Percentiles rank a stretch among this genome's conserved stretches.
Evolutionary conservation across 2,329 filamentous ascomycete genomes (phyloP).

Genomic region (Ceratocystis destructans): DNA sequence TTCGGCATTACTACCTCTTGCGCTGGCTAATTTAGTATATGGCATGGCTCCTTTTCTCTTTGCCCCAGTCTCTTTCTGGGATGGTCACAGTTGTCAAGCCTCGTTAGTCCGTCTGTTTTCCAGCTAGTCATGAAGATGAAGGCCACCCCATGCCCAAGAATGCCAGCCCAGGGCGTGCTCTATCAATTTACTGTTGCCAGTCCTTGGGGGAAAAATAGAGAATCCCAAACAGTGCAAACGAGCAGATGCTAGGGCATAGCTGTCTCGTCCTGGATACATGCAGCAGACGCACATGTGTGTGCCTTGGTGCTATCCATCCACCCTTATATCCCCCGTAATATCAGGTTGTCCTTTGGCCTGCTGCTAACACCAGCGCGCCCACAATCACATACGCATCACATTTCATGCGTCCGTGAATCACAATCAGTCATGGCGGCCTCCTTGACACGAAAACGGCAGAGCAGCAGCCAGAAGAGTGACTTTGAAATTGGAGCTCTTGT

Average conservation of each 20-base stretch:
- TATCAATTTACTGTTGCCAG: not conserved
- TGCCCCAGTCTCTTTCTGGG: not conserved
- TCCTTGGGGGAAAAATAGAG: not conserved
- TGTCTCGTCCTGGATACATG: not conserved
- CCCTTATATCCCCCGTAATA: too few relatives aligned
- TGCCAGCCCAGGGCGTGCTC: not conserved
- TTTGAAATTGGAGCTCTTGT: not conserved
- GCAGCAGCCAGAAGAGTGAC: not conserved
- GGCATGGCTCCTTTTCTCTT: not conserved
- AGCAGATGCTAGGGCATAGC: not conserved
- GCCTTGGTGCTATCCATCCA: not conserved
- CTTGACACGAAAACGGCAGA: not conserved
- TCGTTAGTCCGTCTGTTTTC: not conserved
- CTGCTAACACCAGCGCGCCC: not conserved
- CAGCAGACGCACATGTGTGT: not conserved
- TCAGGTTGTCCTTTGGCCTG: too few relatives aligned
- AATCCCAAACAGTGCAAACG: not conserved
- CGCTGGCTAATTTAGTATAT: not conserved
- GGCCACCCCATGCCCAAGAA: not conserved
- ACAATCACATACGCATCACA: not conserved
- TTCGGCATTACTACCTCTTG: not conserved
- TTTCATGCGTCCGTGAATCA: not conserved
- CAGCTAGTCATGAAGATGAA: not conserved
- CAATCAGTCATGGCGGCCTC: not conserved
- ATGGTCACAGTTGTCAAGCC: not conserved